Conservation (phyloP, 306 rosid species). For the cucumber (Cucumis sativus) region DNA sequence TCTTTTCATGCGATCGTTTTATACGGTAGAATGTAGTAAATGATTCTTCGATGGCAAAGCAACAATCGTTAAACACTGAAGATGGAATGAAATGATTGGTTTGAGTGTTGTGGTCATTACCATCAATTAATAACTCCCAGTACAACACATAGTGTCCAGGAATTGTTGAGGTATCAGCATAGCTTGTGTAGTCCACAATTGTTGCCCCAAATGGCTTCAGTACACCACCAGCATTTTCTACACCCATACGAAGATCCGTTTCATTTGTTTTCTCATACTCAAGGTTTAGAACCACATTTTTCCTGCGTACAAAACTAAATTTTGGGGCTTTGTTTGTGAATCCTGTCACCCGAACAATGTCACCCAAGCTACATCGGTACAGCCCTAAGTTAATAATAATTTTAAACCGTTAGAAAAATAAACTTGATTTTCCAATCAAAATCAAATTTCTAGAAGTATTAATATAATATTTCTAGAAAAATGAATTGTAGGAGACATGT, state of each 20-base stretch:
- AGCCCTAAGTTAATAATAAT: too few relatives aligned
- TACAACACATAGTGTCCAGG: constrained; percentile 48
- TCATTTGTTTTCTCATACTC: constrained; percentile 45
- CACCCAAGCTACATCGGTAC: neutral
- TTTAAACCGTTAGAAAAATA: too few relatives aligned
- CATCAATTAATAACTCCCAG: constrained; percentile 8
- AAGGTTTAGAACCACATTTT: constrained; percentile 36
- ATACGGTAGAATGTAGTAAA: constrained; percentile 34
- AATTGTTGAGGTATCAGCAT: constrained; percentile 28
- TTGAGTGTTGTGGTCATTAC: neutral
- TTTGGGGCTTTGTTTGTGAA: constrained; percentile 53
- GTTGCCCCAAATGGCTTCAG: constrained; percentile 22
- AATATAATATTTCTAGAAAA: too few relatives aligned
- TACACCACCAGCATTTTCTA: constrained; percentile 22
- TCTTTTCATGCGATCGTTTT: constrained; percentile 27
- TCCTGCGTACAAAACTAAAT: constrained; percentile 39
- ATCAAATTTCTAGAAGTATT: too few relatives aligned
- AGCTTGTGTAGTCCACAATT: constrained; percentile 39
- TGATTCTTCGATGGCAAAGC: constrained; percentile 32
- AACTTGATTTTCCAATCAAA: too few relatives aligned
- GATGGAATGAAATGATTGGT: constrained; percentile 4
- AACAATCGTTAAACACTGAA: constrained; percentile 37
- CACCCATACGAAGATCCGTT: constrained; percentile 44
- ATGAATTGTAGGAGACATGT: too few relatives aligned
- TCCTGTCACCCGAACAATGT: constrained; percentile 42